phyloP scores from a whole-genome alignment of 768 basidiomycete genomes.

The Pulveroboletus sp. region DNA sequence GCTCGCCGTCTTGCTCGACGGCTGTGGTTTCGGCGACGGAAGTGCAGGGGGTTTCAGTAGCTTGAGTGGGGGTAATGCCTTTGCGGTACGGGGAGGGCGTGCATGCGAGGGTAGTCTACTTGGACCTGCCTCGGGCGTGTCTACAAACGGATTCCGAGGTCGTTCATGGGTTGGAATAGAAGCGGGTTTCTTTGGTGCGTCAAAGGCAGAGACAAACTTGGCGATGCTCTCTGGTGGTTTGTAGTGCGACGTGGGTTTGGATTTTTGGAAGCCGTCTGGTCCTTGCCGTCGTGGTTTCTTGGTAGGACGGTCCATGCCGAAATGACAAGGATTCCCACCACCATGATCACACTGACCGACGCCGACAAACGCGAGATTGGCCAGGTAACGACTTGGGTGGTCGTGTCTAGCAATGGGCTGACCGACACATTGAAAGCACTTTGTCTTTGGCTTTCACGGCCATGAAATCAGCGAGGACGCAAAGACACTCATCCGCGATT shows the following conservation, averaged over 20 bases:
- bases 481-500: conserved; percentile 55
- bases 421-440: conserved; percentile 46
- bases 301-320: not conserved
- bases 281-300: conserved; percentile 3
- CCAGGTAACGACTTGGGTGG: conserved; percentile 31
- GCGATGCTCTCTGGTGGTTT: conserved; percentile 20
- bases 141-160: conserved; percentile 23
- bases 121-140: conserved; percentile 3
- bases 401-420: no score
- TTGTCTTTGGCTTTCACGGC: conserved; percentile 71
- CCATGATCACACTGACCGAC: conserved; percentile 32
- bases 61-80: conserved; percentile 8
- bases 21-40: not conserved
- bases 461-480: conserved; percentile 49
- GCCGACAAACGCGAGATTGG: conserved; percentile 44
- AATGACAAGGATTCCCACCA: no score
- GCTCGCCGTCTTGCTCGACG: conserved; percentile 1
- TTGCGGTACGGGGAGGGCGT: conserved; percentile 1
- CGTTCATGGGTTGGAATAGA: conserved; percentile 8
- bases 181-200: not conserved
- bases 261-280: conserved; percentile 28
- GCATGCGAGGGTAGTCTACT: conserved; percentile 12
- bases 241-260: conserved; percentile 15
- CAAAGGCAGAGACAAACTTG: conserved; percentile 23
- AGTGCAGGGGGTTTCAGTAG: conserved; percentile 17